Percentiles rank a stretch among this genome's conserved stretches.
Evolutionary conservation across 169 alveolate genomes (phyloP).

Genomic region (Eimeria maxima): DNA sequence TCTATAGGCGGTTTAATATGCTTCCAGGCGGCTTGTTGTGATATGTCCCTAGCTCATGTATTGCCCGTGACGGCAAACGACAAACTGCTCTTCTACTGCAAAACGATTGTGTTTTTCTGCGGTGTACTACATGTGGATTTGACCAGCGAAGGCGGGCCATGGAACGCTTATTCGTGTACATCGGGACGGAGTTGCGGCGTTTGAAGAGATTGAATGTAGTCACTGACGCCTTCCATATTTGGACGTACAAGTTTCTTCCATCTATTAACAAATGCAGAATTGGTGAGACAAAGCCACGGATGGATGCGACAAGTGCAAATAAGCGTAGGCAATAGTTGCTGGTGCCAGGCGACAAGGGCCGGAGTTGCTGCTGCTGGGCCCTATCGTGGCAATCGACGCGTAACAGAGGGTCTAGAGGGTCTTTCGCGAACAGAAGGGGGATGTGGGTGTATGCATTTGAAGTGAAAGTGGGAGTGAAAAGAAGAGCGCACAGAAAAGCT

Average conservation of each 20-base stretch:
- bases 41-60: not conserved
- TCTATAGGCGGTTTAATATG: not conserved
- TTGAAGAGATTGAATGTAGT: slow-evolving; percentile 78
- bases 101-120: not conserved
- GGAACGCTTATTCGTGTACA: slow-evolving; percentile 63
- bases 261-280: slow-evolving; percentile 81
- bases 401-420: too few relatives aligned
- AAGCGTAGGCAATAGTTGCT: not conserved
- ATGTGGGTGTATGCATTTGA: not conserved
- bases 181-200: slow-evolving; percentile 62
- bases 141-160: slow-evolving; percentile 60
- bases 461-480: not conserved
- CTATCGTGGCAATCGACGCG: not conserved
- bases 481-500: not conserved
- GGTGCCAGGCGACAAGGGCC: not conserved
- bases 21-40: not conserved
- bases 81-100: not conserved
- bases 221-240: slow-evolving; percentile 80
- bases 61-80: not conserved
- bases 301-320: not conserved
- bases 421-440: not conserved
- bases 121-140: not conserved
- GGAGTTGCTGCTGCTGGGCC: not conserved
- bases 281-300: slow-evolving; percentile 26
- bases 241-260: slow-evolving; percentile 63